These are phyloP conservation scores for Flaveria floridana DNA, from an alignment of 140 eudicot genomes.

Conservation along the genomic window DNA sequence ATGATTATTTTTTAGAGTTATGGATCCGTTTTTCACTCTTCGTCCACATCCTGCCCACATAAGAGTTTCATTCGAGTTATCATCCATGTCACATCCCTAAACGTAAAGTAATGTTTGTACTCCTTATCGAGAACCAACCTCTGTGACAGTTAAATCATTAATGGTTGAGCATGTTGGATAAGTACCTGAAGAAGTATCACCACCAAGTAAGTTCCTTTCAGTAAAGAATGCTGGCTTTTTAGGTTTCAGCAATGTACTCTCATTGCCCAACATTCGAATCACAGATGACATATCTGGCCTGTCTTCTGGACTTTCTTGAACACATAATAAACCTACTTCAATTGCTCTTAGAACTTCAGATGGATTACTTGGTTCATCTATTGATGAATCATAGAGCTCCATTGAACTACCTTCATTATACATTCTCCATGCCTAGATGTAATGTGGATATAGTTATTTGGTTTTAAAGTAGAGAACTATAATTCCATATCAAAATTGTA, in stretches of 20 bases:
- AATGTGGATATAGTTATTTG: background rate
- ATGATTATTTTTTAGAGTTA: no score
- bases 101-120: background rate
- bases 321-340: conserved; percentile 19
- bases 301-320: conserved; percentile 12
- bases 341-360: conserved; percentile 13
- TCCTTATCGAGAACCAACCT: background rate
- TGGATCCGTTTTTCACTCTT: no score
- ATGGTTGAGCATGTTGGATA: conserved; percentile 16
- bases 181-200: background rate
- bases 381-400: conserved; percentile 1
- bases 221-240: conserved; percentile 12
- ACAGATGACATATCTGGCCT: conserved; percentile 13
- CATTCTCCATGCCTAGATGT: conserved; percentile 18
- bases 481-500: background rate
- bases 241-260: background rate
- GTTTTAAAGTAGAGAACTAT: background rate
- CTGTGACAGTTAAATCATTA: conserved; percentile 8
- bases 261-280: conserved; percentile 9
- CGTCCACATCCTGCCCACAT: no score
- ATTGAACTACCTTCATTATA: conserved; percentile 16
- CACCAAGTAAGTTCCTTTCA: background rate
- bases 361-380: conserved; percentile 2
- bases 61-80: no score
- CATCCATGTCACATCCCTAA: background rate